A percentile compares a stretch with the other conserved stretches of the same genome.
Evolutionary conservation across 441 rosid genomes (phyloP).

Genomic region (Adansonia rubrostipa): DNA sequence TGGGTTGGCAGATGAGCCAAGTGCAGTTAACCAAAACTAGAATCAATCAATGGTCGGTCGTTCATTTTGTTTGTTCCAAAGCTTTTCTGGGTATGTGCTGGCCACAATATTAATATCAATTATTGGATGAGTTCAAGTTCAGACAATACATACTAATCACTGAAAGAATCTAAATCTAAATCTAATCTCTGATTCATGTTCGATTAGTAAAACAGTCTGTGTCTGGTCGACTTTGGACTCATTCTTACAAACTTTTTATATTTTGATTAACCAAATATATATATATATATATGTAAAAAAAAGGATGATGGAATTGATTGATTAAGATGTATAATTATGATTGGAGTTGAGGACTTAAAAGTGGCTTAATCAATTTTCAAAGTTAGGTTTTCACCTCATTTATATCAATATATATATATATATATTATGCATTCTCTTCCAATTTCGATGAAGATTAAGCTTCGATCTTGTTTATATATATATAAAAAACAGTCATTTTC

Average conservation of each 20-base stretch:
- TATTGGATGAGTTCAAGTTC: not conserved
- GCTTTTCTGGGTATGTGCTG: slow-evolving; percentile 6
- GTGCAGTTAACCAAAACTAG: slow-evolving; percentile 10
- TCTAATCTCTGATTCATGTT: not conserved
- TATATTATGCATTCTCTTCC: too few relatives aligned
- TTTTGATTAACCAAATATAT: not conserved
- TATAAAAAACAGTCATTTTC: too few relatives aligned
- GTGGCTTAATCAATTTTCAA: not conserved
- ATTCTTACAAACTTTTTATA: not conserved
- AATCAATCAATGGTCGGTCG: not conserved
- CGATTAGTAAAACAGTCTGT: not conserved
- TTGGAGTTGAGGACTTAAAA: not conserved
- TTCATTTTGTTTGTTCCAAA: not conserved
- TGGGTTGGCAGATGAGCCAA: not conserved
- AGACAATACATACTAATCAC: not conserved
- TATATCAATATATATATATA: too few relatives aligned
- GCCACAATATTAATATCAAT: not conserved
- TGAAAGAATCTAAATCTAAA: slow-evolving; percentile 4
- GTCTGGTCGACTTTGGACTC: not conserved
- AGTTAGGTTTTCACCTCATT: too few relatives aligned
- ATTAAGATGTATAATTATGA: not conserved
- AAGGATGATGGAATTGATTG: not conserved
- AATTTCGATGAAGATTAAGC: too few relatives aligned
- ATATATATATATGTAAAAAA: not conserved
- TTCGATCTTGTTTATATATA: too few relatives aligned